Conservation (phyloP, 805 yeast genomes). For the Saccharomyces kudriavzevii region DNA sequence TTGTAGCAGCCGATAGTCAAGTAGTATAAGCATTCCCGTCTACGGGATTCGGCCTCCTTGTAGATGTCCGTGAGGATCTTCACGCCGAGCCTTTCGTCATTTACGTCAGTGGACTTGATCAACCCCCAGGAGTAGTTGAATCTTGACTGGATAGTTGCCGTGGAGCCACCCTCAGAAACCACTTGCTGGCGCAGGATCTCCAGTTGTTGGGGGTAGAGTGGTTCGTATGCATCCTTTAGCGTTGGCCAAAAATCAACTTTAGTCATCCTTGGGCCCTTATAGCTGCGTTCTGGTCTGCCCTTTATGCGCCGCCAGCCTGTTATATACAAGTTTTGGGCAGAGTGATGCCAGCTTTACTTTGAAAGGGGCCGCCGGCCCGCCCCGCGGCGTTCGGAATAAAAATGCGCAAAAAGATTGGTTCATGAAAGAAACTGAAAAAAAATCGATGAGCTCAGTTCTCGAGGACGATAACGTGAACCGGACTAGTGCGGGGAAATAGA, state of each 20-base stretch:
- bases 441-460: not conserved
- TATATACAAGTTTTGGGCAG: not conserved
- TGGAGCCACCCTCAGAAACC: constrained; percentile 64
- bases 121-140: constrained; percentile 97
- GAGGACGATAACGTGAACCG: not conserved
- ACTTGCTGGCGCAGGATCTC: constrained; percentile 70
- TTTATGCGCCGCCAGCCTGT: not conserved
- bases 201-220: constrained; percentile 67
- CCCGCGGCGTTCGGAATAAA: not conserved
- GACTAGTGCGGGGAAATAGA: not conserved
- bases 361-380: not conserved
- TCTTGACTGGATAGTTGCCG: constrained; percentile 70
- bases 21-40: constrained; percentile 86
- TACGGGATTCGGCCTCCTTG: constrained; percentile 68
- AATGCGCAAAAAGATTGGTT: not conserved
- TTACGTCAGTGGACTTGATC: constrained; percentile 55
- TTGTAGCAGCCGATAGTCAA: constrained; percentile 81
- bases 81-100: constrained; percentile 73
- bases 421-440: not conserved
- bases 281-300: not conserved
- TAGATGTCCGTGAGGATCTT: constrained; percentile 61
- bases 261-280: constrained; percentile 13
- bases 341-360: constrained; percentile 1
- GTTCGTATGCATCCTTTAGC: constrained; percentile 26
- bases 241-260: constrained; percentile 25